Percentiles rank a stretch among this genome's conserved stretches.
Evolutionary conservation across 2,329 filamentous ascomycete species (phyloP).

Genomic region (Chrysosporium keratinophilum): DNA sequence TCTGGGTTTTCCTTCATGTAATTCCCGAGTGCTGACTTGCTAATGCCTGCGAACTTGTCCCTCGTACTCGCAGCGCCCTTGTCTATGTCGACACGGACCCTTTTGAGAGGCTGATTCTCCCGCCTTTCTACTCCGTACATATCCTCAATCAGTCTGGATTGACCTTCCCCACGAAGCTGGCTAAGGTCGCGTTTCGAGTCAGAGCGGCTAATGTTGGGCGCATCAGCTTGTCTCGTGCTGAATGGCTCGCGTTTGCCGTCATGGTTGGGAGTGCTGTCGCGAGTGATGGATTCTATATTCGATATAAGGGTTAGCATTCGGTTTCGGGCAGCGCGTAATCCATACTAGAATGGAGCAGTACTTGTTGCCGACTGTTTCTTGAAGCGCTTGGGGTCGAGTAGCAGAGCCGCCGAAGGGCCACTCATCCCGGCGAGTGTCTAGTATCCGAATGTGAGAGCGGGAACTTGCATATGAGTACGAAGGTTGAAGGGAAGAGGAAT

Average conservation of each 20-base stretch:
- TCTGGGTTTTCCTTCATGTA: conserved; percentile 54
- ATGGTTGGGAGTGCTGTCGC: conserved; percentile 1
- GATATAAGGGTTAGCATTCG: neutral
- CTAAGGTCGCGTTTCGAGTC: conserved; percentile 24
- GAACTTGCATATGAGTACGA: neutral
- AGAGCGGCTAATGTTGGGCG: conserved; percentile 5
- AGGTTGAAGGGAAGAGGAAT: neutral
- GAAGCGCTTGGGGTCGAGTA: conserved; percentile 36
- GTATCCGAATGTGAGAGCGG: neutral
- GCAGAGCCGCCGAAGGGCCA: conserved; percentile 32
- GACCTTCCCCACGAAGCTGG: conserved; percentile 21
- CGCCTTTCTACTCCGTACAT: conserved; percentile 66
- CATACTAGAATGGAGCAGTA: conserved; percentile 2
- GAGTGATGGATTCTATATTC: neutral
- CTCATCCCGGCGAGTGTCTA: conserved; percentile 9
- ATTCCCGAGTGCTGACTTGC: conserved; percentile 50
- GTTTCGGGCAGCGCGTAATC: neutral
- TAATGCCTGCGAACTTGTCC: conserved; percentile 37
- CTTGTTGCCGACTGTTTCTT: conserved; percentile 24
- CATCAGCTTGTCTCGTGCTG: neutral
- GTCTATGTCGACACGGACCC: conserved; percentile 46
- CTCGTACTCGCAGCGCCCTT: conserved; percentile 27
- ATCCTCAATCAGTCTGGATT: conserved; percentile 53
- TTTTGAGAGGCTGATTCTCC: conserved; percentile 52
- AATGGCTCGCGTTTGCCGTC: neutral